Base-by-base conservation (phyloP, 352 stramenopile species). In the Phytopythium mirpurense region DNA sequence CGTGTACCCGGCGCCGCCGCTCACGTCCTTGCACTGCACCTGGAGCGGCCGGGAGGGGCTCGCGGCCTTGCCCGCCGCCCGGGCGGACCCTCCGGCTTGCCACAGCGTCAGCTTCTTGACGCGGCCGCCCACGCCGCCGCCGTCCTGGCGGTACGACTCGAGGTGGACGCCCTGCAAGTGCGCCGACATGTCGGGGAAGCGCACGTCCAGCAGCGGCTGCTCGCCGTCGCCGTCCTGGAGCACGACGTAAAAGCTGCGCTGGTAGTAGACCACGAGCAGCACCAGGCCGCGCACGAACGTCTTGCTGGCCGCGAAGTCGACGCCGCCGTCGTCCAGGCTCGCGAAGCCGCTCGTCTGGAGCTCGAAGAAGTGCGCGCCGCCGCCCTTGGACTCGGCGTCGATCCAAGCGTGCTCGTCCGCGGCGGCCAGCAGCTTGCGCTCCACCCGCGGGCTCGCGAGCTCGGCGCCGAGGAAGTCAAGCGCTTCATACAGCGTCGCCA, bases 41-140 rank as follows among this genome's bases (percentile, higher is more conserved):
- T 89, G 81, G 21, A 94, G 71, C n/a, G 81, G 76, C 54, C 91
- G 91, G 16, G 76, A 67, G 7, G 77, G 79, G 32, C 76, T 90
- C 51, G 75, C 70, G 52, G 78, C 45, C 57, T 80, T 84, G 10
- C 69, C 60, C 2, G 77, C 55, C 51, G 70, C 72, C 15, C 90
- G 58, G 18, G 69, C 60, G 23, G 2, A 8, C 2, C 16, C 24
- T 34, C 34, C 35, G 1, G 67, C 60, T 56, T 98, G 92, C 91
- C 91, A 98, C 19, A 98, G 63, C 40, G 88, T 97, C 5, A 98
- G 68, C 62, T 98, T 98, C 67, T 96, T 93, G 77, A 90, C 90
- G 3, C 46, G 46, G 23, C n/a, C 46, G 34, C 11, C 46, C 11
- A 52, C 15, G 27, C 24, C 43, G 19, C 31, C 26, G 56, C 88